Evolutionary conservation across 371 early-diverging fungal genomes (phyloP).

Genomic region (Catenaria anguillulae): DNA sequence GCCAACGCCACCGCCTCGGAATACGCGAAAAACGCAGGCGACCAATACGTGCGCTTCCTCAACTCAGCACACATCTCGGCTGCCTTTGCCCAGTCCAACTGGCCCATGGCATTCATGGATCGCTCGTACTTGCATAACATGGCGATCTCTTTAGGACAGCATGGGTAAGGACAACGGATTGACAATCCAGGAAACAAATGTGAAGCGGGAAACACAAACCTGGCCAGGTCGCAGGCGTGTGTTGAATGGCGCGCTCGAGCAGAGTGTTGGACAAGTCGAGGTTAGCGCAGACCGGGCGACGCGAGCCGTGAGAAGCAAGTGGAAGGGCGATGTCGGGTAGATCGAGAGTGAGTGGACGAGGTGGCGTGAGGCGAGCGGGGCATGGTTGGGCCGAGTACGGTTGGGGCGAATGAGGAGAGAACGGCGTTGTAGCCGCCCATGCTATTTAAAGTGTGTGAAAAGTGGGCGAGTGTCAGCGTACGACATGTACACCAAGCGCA

Average conservation of each 20-base stretch:
- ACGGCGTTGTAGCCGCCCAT: slow-evolving; percentile 5
- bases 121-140: neutral
- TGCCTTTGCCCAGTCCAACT: neutral
- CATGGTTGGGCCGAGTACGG: neutral
- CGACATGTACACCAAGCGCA: too few relatives aligned
- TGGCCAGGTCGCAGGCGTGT: neutral
- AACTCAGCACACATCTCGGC: neutral
- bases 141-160: too few relatives aligned
- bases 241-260: neutral
- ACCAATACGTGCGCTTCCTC: neutral
- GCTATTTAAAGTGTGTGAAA: too few relatives aligned
- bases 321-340: neutral
- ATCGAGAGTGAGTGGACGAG: neutral
- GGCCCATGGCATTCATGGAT: neutral
- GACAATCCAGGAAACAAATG: too few relatives aligned
- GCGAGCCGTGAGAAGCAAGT: slow-evolving; percentile 1
- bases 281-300: neutral
- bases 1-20: neutral
- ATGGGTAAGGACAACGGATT: too few relatives aligned
- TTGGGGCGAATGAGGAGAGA: slow-evolving; percentile 2
- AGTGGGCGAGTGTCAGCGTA: too few relatives aligned
- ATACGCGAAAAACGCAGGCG: neutral
- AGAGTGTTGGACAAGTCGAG: neutral
- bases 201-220: too few relatives aligned
- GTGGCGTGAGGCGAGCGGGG: neutral